phyloP scores from a whole-genome alignment of 306 rosid genomes.

The Dryas drummondii region DNA sequence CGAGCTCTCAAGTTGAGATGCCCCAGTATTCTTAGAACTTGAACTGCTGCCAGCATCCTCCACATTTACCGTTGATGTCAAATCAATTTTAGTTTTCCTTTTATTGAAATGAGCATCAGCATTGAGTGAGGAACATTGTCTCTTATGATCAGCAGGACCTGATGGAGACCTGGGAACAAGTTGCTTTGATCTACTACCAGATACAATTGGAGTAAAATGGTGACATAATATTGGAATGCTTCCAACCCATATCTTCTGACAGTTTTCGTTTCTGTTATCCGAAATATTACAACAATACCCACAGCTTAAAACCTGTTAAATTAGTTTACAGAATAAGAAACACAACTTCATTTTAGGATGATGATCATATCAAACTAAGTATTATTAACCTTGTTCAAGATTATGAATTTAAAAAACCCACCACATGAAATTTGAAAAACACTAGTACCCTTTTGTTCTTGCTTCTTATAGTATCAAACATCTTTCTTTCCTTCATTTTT shows the following conservation, averaged over 20 bases:
- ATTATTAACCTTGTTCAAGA: no score
- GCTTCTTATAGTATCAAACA: not conserved
- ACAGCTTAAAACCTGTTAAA: not conserved
- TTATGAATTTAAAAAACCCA: no score
- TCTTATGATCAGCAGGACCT: not conserved
- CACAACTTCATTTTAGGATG: not conserved
- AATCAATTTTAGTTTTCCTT: slow-evolving; percentile 20
- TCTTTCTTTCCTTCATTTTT: not conserved
- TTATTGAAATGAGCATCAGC: not conserved
- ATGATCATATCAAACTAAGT: not conserved
- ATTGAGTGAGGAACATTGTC: not conserved
- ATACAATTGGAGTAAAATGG: not conserved
- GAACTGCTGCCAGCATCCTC: slow-evolving; percentile 1
- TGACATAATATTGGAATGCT: slow-evolving; percentile 1
- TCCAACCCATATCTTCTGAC: slow-evolving; percentile 18
- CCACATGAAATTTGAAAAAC: no score
- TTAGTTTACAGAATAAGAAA: slow-evolving; percentile 1
- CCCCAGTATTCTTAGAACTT: slow-evolving; percentile 5
- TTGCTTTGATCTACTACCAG: not conserved
- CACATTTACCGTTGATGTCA: not conserved
- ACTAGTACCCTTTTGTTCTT: no score
- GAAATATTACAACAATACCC: not conserved
- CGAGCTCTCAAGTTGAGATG: slow-evolving; percentile 1
- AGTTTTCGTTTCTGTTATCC: not conserved
- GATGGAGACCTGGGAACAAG: not conserved